Conservation (phyloP, 2,329 filamentous ascomycete species). For the Fusarium sarcochroum region DNA sequence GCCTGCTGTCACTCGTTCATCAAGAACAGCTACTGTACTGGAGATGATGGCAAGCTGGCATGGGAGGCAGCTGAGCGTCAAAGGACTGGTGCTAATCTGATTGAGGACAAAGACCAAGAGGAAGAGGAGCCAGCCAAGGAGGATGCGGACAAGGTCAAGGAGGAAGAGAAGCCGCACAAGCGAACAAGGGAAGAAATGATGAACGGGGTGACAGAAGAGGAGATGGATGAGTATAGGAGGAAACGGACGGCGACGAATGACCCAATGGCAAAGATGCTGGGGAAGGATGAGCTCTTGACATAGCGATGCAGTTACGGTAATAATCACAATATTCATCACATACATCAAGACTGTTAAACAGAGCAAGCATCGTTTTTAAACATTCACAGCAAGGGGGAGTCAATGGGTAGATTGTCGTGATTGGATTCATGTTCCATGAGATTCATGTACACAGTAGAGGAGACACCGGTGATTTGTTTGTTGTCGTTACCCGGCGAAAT, state of each 20-base stretch:
- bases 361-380: not conserved
- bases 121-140: slow-evolving; percentile 47
- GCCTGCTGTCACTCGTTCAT: slow-evolving; percentile 93
- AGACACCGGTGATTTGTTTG: slow-evolving; percentile 40
- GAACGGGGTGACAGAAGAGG: slow-evolving; percentile 82
- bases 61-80: slow-evolving; percentile 81
- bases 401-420: slow-evolving; percentile 23
- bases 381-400: slow-evolving; percentile 26
- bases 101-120: slow-evolving; percentile 51
- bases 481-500: slow-evolving; percentile 53
- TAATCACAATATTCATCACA: slow-evolving; percentile 1
- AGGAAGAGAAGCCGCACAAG: slow-evolving; percentile 68
- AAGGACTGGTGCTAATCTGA: slow-evolving; percentile 62
- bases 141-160: slow-evolving; percentile 51
- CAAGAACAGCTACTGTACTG: slow-evolving; percentile 98
- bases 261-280: slow-evolving; percentile 87
- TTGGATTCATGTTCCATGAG: slow-evolving; percentile 42
- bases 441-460: slow-evolving; percentile 47
- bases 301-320: slow-evolving; percentile 28
- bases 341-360: not conserved
- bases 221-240: slow-evolving; percentile 87
- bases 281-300: slow-evolving; percentile 72
- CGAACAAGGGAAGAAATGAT: slow-evolving; percentile 84
- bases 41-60: slow-evolving; percentile 85
- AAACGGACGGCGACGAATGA: slow-evolving; percentile 82